Base-by-base conservation (phyloP, 164 flowering plant genomes). In the Buxus sempervirens region DNA sequence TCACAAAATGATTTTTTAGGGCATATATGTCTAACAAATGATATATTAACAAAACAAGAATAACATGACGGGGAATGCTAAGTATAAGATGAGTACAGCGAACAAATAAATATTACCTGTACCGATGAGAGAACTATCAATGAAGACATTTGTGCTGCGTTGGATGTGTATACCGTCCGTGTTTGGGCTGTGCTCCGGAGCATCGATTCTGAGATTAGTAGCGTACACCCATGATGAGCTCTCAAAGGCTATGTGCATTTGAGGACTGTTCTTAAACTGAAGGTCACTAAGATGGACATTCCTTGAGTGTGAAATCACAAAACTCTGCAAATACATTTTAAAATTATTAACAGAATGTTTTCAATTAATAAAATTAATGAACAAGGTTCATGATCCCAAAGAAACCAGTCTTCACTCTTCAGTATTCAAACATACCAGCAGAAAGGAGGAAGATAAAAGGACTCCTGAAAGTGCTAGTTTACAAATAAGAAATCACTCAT, bases 131-230 rank as follows among this genome's bases (percentile, higher is more conserved):
- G 62, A 36, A 10, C 72, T 6, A 6, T 59, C 4, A 7, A 83
- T 66, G n/a, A 0, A 2, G 42, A 77, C 76, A 25, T 77, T 24
- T 2, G 32, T 4, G 56, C 70, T 62, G 0, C 42, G 24, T 23
- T 69, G 58, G 14, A 83, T 59, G 62, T 81, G 81, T 28, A 81
- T 81, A 19, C 84, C 83, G 62, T 79, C 82, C 0, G 86, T 79
- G 67, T 83, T 77, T 14, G 82, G 82, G 60, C 84, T 83, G 20
- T 73, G 65, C 18, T 60, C 68, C 12, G 82, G 78, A 27, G 84
- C 78, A 1, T 9, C 21, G 27, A 82, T 74, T n/a, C 54, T 48
- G 51, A 80, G 28, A 27, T 60, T 23, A 3, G 38, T 20, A 20
- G 49, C 27, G 8, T 55, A 12, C 0, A 76, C 70, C 36, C 54